Percentiles rank a stretch among this genome's conserved stretches.
These are phyloP conservation scores for Boletus reticulatus DNA, from an alignment of 768 basidiomycete species.

Conservation along the genomic window DNA sequence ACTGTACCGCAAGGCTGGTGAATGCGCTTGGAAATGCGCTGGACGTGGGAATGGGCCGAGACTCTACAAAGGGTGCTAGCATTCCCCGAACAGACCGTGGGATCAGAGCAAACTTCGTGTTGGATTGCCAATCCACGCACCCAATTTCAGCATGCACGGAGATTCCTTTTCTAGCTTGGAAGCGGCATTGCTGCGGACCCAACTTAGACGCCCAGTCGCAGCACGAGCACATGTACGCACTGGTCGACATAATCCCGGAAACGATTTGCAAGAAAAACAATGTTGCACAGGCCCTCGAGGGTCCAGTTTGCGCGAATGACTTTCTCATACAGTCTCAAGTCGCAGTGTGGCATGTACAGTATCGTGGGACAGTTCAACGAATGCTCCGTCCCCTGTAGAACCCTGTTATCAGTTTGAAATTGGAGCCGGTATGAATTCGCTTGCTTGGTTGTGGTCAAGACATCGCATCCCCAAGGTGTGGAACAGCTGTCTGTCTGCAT, in stretches of 20 bases:
- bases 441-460: conserved; percentile 48
- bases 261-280: conserved; percentile 64
- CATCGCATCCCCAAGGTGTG: conserved; percentile 33
- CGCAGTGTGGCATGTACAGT: conserved; percentile 80
- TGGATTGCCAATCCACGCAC: conserved; percentile 35
- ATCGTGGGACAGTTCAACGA: conserved; percentile 47
- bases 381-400: conserved; percentile 34
- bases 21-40: conserved; percentile 58
- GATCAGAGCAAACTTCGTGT: conserved; percentile 2
- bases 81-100: conserved; percentile 10
- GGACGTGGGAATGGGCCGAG: conserved; percentile 49
- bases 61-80: conserved; percentile 49
- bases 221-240: conserved; percentile 36
- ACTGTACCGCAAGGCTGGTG: conserved; percentile 64
- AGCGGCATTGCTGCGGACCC: conserved; percentile 45
- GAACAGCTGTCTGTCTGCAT: conserved; percentile 54
- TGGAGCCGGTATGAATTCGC: conserved; percentile 28
- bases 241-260: conserved; percentile 66
- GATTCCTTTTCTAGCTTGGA: conserved; percentile 48
- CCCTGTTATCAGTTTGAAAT: conserved; percentile 9
- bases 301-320: conserved; percentile 64
- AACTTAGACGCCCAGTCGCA: conserved; percentile 12
- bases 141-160: conserved; percentile 53
- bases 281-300: conserved; percentile 39
- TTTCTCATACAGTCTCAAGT: conserved; percentile 65